These are phyloP conservation scores for Colletotrichum kahawae DNA, from an alignment of 2,329 filamentous ascomycete species.

Conservation along the genomic window DNA sequence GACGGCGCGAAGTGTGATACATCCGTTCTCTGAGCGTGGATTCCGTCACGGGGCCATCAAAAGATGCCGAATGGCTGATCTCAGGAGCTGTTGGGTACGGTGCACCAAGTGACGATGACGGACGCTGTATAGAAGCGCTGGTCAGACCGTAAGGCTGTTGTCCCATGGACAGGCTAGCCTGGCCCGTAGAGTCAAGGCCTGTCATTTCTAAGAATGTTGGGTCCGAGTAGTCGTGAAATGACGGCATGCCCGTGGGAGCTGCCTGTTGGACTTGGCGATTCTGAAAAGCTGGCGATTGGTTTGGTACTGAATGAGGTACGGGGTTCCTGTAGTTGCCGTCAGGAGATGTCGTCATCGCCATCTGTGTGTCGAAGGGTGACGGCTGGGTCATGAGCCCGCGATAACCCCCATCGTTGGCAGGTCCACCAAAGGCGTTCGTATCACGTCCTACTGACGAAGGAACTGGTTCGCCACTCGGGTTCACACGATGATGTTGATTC, in stretches of 20 bases:
- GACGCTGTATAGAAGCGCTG: neutral
- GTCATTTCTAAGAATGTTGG: slow-evolving; percentile 11
- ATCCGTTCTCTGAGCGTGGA: slow-evolving; percentile 2
- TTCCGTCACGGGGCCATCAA: neutral
- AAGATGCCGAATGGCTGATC: neutral
- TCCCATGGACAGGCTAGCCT: neutral
- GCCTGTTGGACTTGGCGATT: neutral
- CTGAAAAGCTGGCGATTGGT: neutral
- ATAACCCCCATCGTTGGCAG: neutral
- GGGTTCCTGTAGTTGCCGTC: neutral
- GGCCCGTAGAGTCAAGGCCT: neutral
- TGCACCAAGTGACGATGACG: neutral
- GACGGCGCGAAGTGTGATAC: slow-evolving; percentile 1
- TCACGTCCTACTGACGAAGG: neutral
- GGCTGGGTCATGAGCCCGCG: neutral
- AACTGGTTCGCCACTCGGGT: neutral
- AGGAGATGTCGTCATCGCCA: neutral
- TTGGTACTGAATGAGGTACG: neutral
- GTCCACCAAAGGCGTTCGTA: neutral
- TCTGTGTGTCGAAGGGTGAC: neutral
- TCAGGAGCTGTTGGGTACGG: neutral
- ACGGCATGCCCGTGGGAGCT: neutral
- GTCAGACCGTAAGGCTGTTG: neutral
- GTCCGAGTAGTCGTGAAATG: slow-evolving; percentile 12
- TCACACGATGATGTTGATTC: slow-evolving; percentile 19